Evolutionary conservation across 2,329 filamentous ascomycete species (phyloP).

Genomic region (Penicillium aurantiogriseum): DNA sequence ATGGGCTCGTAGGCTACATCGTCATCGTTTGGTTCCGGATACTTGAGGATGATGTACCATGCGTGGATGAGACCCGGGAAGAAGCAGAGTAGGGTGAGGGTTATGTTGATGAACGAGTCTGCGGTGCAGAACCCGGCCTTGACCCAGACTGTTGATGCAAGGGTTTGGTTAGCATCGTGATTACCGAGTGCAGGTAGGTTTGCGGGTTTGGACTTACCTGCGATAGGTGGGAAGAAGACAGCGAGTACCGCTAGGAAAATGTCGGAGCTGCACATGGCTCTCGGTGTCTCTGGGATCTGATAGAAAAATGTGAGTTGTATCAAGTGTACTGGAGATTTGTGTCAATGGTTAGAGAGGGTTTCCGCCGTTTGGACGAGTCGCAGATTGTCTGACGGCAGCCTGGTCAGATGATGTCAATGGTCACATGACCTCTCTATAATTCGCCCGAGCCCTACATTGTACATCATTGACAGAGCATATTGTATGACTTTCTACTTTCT

Average conservation of each 20-base stretch:
- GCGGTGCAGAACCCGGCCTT: constrained; percentile 90
- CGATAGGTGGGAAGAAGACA: constrained; percentile 60
- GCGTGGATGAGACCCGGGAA: constrained; percentile 88
- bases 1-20: constrained; percentile 61
- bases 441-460: background rate
- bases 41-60: constrained; percentile 96
- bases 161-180: constrained; percentile 31
- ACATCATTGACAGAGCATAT: background rate
- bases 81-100: constrained; percentile 75
- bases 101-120: constrained; percentile 92
- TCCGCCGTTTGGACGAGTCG: constrained; percentile 1
- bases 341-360: background rate
- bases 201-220: constrained; percentile 45
- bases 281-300: constrained; percentile 6
- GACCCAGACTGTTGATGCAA: constrained; percentile 72
- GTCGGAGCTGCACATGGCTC: constrained; percentile 58
- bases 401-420: constrained; percentile 18
- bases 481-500: background rate
- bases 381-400: constrained; percentile 11
- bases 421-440: constrained; percentile 3
- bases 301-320: constrained; percentile 4
- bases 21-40: constrained; percentile 71
- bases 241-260: constrained; percentile 61
- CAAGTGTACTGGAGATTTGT: background rate
- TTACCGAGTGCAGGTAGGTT: background rate